These are phyloP conservation scores for Eucalyptus pauciflora DNA, from an alignment of 345 rosid genomes.

Conservation along the genomic window DNA sequence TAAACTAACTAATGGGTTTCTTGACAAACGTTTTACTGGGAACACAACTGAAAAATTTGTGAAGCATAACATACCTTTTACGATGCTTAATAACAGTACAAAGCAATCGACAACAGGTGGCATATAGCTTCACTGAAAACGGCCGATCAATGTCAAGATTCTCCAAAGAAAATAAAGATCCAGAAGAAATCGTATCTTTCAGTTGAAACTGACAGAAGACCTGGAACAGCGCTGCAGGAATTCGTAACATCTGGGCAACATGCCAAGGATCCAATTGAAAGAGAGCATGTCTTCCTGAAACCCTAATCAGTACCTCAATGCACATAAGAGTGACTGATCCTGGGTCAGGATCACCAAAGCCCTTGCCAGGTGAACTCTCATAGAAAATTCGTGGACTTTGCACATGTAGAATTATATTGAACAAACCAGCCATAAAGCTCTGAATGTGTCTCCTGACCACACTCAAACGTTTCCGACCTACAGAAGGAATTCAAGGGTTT, in stretches of 20 bases:
- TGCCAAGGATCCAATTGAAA: constrained; percentile 72
- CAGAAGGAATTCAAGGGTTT: constrained; percentile 4
- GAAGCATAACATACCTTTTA: constrained; percentile 35
- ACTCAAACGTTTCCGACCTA: constrained; percentile 54
- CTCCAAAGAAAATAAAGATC: background rate
- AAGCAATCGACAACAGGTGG: constrained; percentile 65
- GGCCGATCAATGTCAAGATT: constrained; percentile 32
- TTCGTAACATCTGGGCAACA: constrained; percentile 50
- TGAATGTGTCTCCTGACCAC: constrained; percentile 58
- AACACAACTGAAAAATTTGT: background rate
- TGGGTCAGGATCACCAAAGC: constrained; percentile 44
- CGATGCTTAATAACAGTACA: constrained; percentile 74
- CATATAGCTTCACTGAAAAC: constrained; percentile 44
- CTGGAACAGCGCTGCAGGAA: constrained; percentile 62
- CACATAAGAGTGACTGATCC: constrained; percentile 88
- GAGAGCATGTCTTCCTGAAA: constrained; percentile 58
- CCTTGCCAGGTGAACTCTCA: constrained; percentile 3
- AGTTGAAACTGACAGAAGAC: constrained; percentile 24
- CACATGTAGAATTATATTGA: constrained; percentile 68
- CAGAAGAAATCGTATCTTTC: constrained; percentile 10
- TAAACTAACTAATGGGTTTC: background rate
- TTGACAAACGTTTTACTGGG: background rate
- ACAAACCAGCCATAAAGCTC: constrained; percentile 53
- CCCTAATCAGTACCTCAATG: constrained; percentile 72
- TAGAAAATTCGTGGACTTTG: constrained; percentile 60